phyloP scores from a whole-genome alignment of 495 filamentous ascomycete genomes.

The Hypoxylon intermedium region DNA sequence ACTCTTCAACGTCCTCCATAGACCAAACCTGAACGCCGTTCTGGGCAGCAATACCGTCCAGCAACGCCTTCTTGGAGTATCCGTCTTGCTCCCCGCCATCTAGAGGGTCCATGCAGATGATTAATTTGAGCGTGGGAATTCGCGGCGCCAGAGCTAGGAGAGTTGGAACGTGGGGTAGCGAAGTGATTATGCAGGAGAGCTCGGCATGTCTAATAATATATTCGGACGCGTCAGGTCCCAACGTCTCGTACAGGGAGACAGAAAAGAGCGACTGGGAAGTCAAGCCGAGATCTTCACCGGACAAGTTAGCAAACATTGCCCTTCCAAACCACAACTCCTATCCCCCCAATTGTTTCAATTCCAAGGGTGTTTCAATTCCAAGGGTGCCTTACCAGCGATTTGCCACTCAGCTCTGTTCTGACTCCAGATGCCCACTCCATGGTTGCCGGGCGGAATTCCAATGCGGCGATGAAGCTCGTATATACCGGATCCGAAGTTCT shows the following conservation, averaged over 20 bases:
- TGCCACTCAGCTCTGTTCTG: conserved; percentile 98
- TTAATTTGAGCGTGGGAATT: conserved; percentile 82
- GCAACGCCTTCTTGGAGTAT: conserved; percentile 76
- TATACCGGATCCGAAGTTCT: conserved; percentile 85
- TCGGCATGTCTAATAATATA: conserved; percentile 93
- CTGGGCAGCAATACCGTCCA: conserved; percentile 75
- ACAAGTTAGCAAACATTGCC: conserved; percentile 16
- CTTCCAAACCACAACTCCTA: background rate
- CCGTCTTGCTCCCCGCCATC: conserved; percentile 79
- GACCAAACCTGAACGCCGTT: conserved; percentile 78
- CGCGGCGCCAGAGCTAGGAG: conserved; percentile 83
- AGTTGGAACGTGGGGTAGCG: conserved; percentile 82
- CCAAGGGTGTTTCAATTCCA: background rate
- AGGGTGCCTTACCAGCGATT: conserved; percentile 70
- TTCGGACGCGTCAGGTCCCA: conserved; percentile 87
- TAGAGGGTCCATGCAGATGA: conserved; percentile 87
- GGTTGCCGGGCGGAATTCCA: conserved; percentile 70
- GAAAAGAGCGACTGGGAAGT: conserved; percentile 87
- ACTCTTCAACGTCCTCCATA: conserved; percentile 74
- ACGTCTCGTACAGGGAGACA: conserved; percentile 95
- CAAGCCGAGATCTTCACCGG: conserved; percentile 76
- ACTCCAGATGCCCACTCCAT: conserved; percentile 91
- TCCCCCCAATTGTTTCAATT: background rate
- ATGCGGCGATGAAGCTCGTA: conserved; percentile 78
- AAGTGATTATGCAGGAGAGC: conserved; percentile 77